Conservation (phyloP, 768 basidiomycete genomes). For the Kwoniella newhampshirensis region DNA sequence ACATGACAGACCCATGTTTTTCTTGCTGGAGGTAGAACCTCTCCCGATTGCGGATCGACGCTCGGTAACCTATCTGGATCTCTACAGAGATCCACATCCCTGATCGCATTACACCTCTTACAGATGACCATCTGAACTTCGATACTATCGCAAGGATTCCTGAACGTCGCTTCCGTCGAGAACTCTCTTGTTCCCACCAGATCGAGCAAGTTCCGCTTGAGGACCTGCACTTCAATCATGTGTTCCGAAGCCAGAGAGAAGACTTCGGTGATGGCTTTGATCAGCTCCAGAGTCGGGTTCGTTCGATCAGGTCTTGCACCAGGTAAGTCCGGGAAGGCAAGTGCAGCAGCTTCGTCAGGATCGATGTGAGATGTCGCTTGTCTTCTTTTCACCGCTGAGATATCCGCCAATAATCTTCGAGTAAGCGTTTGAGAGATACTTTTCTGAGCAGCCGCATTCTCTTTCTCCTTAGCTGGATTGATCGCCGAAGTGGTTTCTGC, state of each 20-base stretch:
- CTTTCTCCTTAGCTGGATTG: constrained; percentile 68
- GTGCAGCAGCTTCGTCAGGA: constrained; percentile 58
- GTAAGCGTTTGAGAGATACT: constrained; percentile 81
- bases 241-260: constrained; percentile 77
- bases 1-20: constrained; percentile 53
- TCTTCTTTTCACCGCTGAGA: constrained; percentile 61
- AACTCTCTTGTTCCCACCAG: constrained; percentile 84
- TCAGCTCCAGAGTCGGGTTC: constrained; percentile 81
- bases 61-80: constrained; percentile 75
- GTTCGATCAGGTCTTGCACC: constrained; percentile 76
- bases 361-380: constrained; percentile 61
- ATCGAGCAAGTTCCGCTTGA: constrained; percentile 86
- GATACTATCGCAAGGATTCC: constrained; percentile 86
- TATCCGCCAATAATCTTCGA: constrained; percentile 69
- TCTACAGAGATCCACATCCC: constrained; percentile 93
- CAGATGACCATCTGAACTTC: constrained; percentile 85
- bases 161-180: constrained; percentile 76
- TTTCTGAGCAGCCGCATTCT: constrained; percentile 66
- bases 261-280: constrained; percentile 81
- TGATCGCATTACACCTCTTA: constrained; percentile 74
- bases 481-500: constrained; percentile 51
- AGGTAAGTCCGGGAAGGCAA: constrained; percentile 80
- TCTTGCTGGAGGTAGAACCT: constrained; percentile 55
- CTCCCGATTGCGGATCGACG: constrained; percentile 41
- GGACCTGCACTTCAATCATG: constrained; percentile 77